Evolutionary conservation across 2,329 filamentous ascomycete species (phyloP).

Genomic region (Akanthomyces lecanii): DNA sequence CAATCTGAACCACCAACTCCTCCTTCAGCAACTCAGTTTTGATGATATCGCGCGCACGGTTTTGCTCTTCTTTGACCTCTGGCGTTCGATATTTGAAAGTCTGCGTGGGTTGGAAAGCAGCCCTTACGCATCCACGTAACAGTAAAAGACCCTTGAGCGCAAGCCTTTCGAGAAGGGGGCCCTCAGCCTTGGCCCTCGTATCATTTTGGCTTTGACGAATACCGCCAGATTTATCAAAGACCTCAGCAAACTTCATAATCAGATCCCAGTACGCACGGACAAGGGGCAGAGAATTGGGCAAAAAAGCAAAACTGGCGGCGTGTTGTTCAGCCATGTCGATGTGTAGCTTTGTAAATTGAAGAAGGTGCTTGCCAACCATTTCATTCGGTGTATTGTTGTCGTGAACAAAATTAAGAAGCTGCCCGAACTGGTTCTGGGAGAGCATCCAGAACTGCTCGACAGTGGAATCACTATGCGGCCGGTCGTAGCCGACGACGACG

Average conservation of each 20-base stretch:
- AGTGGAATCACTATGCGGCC: slow-evolving; percentile 72
- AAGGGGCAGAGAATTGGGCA: slow-evolving; percentile 75
- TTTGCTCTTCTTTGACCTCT: slow-evolving; percentile 72
- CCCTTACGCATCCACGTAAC: slow-evolving; percentile 75
- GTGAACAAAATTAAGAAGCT: slow-evolving; percentile 63
- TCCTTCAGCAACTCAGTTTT: slow-evolving; percentile 71
- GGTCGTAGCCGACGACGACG: slow-evolving; percentile 75
- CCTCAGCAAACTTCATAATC: slow-evolving; percentile 70
- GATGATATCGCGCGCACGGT: slow-evolving; percentile 62
- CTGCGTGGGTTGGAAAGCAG: slow-evolving; percentile 75
- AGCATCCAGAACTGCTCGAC: slow-evolving; percentile 78
- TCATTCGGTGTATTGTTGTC: slow-evolving; percentile 54
- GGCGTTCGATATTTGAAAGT: slow-evolving; percentile 79
- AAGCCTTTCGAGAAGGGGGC: slow-evolving; percentile 69
- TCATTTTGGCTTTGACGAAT: slow-evolving; percentile 41
- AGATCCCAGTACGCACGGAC: slow-evolving; percentile 83
- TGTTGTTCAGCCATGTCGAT: slow-evolving; percentile 77
- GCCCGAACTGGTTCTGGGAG: slow-evolving; percentile 72
- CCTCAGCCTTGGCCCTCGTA: slow-evolving; percentile 49
- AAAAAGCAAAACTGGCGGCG: slow-evolving; percentile 74
- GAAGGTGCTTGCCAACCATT: slow-evolving; percentile 75
- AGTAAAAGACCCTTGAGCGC: slow-evolving; percentile 79
- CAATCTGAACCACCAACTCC: slow-evolving; percentile 73
- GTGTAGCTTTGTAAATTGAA: slow-evolving; percentile 90
- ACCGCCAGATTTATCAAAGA: slow-evolving; percentile 60